Evolutionary conservation across 176 grass and related monocot species (phyloP).

Genomic region (Secale cereale): DNA sequence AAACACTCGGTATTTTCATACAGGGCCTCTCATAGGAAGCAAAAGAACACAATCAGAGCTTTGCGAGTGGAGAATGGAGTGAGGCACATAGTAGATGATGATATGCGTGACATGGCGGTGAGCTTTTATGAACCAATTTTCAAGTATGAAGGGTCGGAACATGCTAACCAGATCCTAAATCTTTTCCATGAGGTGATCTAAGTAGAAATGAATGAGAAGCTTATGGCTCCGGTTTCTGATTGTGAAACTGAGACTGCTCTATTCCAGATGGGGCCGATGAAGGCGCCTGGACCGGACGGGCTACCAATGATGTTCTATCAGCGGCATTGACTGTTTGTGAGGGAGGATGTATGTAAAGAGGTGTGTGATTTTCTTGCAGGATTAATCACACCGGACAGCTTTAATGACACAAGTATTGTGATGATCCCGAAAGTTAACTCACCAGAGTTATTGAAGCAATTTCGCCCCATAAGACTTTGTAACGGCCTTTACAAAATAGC

Average conservation of each 20-base stretch:
- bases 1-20: neutral
- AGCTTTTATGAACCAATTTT: neutral
- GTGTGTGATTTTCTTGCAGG: neutral
- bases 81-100: neutral
- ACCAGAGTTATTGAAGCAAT: too few relatives aligned
- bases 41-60: neutral
- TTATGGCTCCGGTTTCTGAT: neutral
- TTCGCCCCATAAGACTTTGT: too few relatives aligned
- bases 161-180: rapidly evolving
- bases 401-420: neutral
- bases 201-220: neutral
- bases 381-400: neutral
- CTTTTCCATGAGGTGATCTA: rapidly evolving
- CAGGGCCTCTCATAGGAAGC: neutral
- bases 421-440: neutral
- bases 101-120: neutral
- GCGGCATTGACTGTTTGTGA: neutral
- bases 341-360: neutral
- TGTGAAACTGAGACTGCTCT: neutral
- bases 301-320: neutral
- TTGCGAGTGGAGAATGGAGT: neutral
- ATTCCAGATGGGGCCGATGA: neutral
- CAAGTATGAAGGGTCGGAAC: neutral
- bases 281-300: neutral
- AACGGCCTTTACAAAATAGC: neutral